Evolutionary conservation across 2,329 filamentous ascomycete genomes (phyloP).

Genomic region (Pseudogymnoascus verrucosus): DNA sequence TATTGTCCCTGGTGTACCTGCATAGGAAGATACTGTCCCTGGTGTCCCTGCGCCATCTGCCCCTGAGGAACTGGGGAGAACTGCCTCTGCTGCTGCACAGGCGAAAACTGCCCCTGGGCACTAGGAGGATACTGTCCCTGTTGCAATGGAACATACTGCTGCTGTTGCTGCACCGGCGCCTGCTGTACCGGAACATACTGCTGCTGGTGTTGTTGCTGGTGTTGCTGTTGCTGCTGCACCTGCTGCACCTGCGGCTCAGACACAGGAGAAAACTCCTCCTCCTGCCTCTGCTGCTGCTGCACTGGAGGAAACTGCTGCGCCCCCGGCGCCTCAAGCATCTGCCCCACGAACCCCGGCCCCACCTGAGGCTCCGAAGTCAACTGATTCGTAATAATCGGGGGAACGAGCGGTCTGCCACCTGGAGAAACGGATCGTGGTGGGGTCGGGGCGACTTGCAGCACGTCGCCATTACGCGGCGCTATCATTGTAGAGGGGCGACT

Average conservation of each 20-base stretch:
- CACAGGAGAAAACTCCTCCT: background rate
- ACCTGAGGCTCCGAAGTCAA: background rate
- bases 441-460: background rate
- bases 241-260: background rate
- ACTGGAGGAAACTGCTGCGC: background rate
- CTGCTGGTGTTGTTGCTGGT: background rate
- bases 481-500: background rate
- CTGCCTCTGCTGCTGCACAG: background rate
- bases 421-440: background rate
- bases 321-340: background rate
- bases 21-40: background rate
- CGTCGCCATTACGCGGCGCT: background rate
- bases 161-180: background rate
- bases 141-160: background rate
- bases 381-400: background rate
- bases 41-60: background rate
- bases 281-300: background rate
- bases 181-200: background rate
- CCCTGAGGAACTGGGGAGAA: background rate
- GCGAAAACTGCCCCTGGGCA: background rate
- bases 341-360: background rate
- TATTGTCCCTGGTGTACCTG: background rate
- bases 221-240: background rate
- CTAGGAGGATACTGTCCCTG: too few relatives aligned
- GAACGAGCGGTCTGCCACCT: background rate